A percentile compares a stretch with the other conserved stretches of the same genome.
phyloP scores from a whole-genome alignment of 202 grass and related monocot species.

The Setaria italica region DNA sequence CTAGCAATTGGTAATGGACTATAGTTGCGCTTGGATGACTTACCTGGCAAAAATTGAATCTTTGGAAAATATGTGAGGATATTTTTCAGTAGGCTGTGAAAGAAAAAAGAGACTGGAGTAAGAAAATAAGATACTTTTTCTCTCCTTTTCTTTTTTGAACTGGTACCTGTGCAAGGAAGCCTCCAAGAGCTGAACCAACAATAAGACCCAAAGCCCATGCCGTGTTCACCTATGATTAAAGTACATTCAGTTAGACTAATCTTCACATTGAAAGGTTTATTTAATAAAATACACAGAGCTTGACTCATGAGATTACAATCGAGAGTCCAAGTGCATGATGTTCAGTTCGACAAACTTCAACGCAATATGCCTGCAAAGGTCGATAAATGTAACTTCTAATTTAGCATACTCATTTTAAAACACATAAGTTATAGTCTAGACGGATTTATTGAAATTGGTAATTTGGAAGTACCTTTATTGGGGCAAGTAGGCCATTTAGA shows the following conservation, averaged over 20 bases:
- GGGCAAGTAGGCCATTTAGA: conserved; percentile 84
- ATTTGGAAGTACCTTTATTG: conserved; percentile 59
- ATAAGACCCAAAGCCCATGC: conserved; percentile 73
- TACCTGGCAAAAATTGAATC: conserved; percentile 69
- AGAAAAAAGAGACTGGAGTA: conserved; percentile 28
- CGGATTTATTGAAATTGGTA: background rate
- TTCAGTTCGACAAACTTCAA: conserved; percentile 65
- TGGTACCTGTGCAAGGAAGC: conserved; percentile 65
- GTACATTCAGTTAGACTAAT: conserved; percentile 2
- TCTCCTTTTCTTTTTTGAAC: conserved; percentile 17
- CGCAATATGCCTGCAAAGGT: conserved; percentile 63
- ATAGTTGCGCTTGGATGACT: background rate
- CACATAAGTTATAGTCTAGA: background rate
- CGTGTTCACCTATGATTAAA: conserved; percentile 53
- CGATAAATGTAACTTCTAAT: background rate
- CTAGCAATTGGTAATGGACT: background rate
- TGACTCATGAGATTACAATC: conserved; percentile 46
- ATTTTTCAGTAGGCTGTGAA: conserved; percentile 66
- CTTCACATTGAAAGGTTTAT: background rate
- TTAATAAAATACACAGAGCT: background rate
- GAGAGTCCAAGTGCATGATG: conserved; percentile 68
- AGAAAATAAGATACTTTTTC: background rate
- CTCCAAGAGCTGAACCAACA: conserved; percentile 70
- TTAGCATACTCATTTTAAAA: background rate
- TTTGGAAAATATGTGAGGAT: conserved; percentile 54